Base-by-base conservation (phyloP, 306 rosid species). In the Rosa rugosa region DNA sequence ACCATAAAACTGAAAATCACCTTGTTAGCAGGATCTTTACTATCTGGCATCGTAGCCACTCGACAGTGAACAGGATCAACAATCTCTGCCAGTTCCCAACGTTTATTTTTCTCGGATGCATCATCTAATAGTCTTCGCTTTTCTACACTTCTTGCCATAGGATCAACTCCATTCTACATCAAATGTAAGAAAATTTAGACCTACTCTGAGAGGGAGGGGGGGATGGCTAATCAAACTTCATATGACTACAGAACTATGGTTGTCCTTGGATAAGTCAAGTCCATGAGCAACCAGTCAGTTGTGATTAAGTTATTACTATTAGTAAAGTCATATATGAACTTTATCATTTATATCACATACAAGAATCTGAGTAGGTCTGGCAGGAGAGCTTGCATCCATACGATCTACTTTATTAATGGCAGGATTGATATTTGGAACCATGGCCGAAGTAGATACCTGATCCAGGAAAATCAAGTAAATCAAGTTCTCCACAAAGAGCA, bases 31-130 rank as follows among this genome's bases (percentile, higher is more conserved):
- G 94, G 59, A 80, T 86, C 94, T 67, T 83, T 76, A 79, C 79
- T 83, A 59, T 86, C 92, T 69, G 92, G 92, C 88, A 90, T 77
- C 60, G 80, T 84, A 79, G 79, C 91, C 72, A 86, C 83, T 71
- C 86, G 94, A 78, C 92, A 90, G 57, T 90, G 90, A 76, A 42
- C 87, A 66, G 89, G 71, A 78, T 90, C 92, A 77, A 83, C 78
- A 83, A 90, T 86, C 83, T 88, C 94, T 70, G 90, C 69, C 82
- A 84, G 86, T 68, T 90, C 90, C 92, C 94, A 90, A 50, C 89
- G 81, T 75, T 85, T 90, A 75, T 77, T 62, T 76, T 89, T 86
- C 41, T 88, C 92, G 42, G 80, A 77, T 77, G 78, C 84, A 72
- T 86, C 94, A 50, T 90, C 94, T 60, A 79, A 77, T n/a, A 70